Conservation (phyloP, 768 basidiomycete species). For the Boletellus ananiceps region DNA sequence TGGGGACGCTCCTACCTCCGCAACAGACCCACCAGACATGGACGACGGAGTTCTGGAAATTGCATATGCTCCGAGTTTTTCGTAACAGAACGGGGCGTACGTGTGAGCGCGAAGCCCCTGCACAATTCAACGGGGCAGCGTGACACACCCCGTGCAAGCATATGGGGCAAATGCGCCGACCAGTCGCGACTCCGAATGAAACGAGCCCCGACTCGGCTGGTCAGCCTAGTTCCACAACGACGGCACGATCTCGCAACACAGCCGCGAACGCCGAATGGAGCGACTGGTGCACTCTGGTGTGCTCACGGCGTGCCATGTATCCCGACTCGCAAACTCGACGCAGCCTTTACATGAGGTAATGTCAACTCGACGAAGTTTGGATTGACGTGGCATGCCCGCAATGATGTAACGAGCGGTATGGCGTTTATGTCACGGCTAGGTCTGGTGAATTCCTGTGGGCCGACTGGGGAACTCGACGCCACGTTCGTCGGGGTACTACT, state of each 20-base stretch:
- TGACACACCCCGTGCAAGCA: neutral
- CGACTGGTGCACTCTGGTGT: too few species aligned
- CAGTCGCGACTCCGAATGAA: neutral
- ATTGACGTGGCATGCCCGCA: too few species aligned
- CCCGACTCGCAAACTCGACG: too few species aligned
- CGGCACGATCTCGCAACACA: neutral
- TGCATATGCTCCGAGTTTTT: slow-evolving; percentile 4
- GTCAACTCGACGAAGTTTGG: too few species aligned
- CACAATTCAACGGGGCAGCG: neutral
- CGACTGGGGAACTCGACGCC: too few species aligned
- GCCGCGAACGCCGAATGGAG: too few species aligned
- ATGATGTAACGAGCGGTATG: too few species aligned
- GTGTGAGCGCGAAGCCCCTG: slow-evolving; percentile 1
- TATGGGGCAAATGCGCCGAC: slow-evolving; percentile 1
- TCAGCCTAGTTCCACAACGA: neutral
- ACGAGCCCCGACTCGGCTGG: neutral
- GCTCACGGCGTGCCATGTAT: too few species aligned
- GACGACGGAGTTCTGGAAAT: neutral
- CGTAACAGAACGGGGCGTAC: slow-evolving; percentile 9
- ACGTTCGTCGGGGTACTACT: too few species aligned
- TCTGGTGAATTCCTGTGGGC: too few species aligned
- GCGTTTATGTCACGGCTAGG: too few species aligned
- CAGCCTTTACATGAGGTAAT: too few species aligned
- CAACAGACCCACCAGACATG: neutral
- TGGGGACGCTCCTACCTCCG: neutral